Percentiles rank a stretch among this genome's conserved stretches.
These are phyloP conservation scores for Diospyros kaki DNA, from an alignment of 148 eudicot species.

Conservation along the genomic window DNA sequence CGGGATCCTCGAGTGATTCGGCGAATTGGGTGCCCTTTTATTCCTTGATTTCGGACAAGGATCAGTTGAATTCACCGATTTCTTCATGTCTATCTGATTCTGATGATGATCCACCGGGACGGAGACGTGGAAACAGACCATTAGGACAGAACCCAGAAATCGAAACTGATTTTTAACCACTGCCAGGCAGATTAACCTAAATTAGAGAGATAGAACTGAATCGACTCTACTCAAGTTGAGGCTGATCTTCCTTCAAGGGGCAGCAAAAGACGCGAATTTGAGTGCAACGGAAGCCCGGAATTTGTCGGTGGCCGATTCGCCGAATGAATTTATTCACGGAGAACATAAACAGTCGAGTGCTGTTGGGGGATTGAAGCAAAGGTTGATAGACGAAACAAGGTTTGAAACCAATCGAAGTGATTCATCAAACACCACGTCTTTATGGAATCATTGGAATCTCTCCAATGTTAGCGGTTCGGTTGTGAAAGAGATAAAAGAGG, in stretches of 20 bases:
- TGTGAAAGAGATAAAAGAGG: too few species aligned
- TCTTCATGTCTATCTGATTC: slow-evolving; percentile 42
- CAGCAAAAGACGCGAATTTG: not conserved
- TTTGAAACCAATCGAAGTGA: not conserved
- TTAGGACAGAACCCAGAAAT: slow-evolving; percentile 16
- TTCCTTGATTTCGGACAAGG: slow-evolving; percentile 43
- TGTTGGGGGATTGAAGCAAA: not conserved
- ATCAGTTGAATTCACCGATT: slow-evolving; percentile 40
- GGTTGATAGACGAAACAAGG: not conserved
- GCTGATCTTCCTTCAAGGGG: slow-evolving; percentile 3
- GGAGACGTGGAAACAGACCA: slow-evolving; percentile 41
- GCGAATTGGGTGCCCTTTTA: slow-evolving; percentile 31
- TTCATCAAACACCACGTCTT: not conserved
- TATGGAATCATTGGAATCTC: not conserved
- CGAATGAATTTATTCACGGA: not conserved
- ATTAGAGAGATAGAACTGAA: slow-evolving; percentile 8
- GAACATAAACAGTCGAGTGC: not conserved
- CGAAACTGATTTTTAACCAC: not conserved
- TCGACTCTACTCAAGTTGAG: not conserved
- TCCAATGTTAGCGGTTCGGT: not conserved
- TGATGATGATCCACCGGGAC: slow-evolving; percentile 36
- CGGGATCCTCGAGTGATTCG: slow-evolving; percentile 31
- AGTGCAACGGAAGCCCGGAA: slow-evolving; percentile 1
- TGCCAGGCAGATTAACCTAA: not conserved
- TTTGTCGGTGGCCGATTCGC: not conserved